phyloP scores from a whole-genome alignment of 805 yeast species.

The Lachancea kluyveri region DNA sequence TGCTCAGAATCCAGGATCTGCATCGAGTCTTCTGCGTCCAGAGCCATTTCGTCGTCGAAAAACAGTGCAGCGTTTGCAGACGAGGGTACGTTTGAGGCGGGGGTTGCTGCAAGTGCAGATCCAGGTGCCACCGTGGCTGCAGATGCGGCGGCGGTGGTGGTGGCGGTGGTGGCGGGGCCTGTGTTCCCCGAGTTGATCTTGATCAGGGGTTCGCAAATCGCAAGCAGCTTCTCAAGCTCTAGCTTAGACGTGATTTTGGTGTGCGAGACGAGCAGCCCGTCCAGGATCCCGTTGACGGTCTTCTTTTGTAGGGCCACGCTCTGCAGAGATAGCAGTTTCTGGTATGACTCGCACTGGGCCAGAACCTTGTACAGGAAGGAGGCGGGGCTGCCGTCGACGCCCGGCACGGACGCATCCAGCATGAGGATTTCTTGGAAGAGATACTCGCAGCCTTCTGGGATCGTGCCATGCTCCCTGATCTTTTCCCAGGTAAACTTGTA shows the following conservation, averaged over 20 bases:
- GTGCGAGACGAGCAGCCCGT: slow-evolving; percentile 41
- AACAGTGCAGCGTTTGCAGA: slow-evolving; percentile 44
- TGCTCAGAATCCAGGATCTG: slow-evolving; percentile 32
- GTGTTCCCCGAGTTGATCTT: no score
- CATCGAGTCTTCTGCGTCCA: slow-evolving; percentile 25
- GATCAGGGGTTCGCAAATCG: slow-evolving; percentile 20
- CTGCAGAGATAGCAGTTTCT: slow-evolving; percentile 18
- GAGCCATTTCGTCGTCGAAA: slow-evolving; percentile 13
- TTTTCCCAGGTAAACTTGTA: slow-evolving; percentile 46
- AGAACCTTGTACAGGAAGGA: slow-evolving; percentile 19
- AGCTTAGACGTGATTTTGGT: slow-evolving; percentile 26
- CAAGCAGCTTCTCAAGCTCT: slow-evolving; percentile 19
- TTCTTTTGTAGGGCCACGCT: slow-evolving; percentile 39
- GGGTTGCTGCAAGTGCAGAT: no score
- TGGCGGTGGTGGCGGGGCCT: not conserved
- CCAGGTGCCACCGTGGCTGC: no score
- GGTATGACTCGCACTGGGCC: slow-evolving; percentile 19
- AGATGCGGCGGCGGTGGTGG: slow-evolving; percentile 45
- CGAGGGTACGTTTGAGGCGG: slow-evolving; percentile 57
- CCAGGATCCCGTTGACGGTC: slow-evolving; percentile 56
- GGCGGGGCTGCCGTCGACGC: not conserved
- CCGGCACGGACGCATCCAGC: slow-evolving; percentile 4
- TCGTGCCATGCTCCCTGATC: slow-evolving; percentile 32
- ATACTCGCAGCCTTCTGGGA: slow-evolving; percentile 15
- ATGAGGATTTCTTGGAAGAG: slow-evolving; percentile 14